Base-by-base conservation (phyloP, 768 basidiomycete genomes). In the Cubamyces sp. region DNA sequence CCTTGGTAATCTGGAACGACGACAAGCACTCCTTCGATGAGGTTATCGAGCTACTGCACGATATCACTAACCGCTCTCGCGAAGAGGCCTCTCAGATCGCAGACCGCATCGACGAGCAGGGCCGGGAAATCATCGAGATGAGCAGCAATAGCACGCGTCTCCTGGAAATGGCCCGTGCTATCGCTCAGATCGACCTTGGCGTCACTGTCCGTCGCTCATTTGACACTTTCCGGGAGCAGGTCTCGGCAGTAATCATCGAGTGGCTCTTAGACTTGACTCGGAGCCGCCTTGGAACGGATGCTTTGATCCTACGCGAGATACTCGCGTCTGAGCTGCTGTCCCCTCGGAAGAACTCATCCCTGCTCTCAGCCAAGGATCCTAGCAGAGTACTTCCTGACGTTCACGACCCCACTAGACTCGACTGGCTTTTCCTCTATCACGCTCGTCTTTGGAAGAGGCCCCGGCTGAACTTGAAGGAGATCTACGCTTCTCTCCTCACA, bases 21-120 rank as follows among this genome's bases (percentile, higher is more conserved):
- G 97, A 99, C 74, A 96, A 96, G 68, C 97, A 98, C 74, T 94
- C 93, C 0, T 91, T 89, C 68, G 87, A 90, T 53, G 94, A 98
- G 70, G 87, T 97, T 56, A 88, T 89, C 64, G 83, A 85, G 62
- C 82, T 94, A 43, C 75, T 92, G 6, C 79, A 81, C 60, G 90
- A 90, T 47, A 74, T 82, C 16, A 81, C 79, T 1, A 75, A 73
- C 18, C 81, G 82, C 21, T 74, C 84, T 9, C 74, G 76, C 21
- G 85, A 85, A 41, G 86, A 89, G 28, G 90, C 91, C 0, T 68
- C 75, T 0, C 81, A 77, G 0, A 74, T 87, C 41, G 84, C 83
- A 0, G 79, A 84, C 48, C 75, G 80, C 41, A 82, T 94, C 54
- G 94, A 96, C 70, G 87, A 88, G 18, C 80, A 83, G 46, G 96